Evolutionary conservation across 148 eudicot genomes (phyloP).

Genomic region (Pharnaceum exiguum): DNA sequence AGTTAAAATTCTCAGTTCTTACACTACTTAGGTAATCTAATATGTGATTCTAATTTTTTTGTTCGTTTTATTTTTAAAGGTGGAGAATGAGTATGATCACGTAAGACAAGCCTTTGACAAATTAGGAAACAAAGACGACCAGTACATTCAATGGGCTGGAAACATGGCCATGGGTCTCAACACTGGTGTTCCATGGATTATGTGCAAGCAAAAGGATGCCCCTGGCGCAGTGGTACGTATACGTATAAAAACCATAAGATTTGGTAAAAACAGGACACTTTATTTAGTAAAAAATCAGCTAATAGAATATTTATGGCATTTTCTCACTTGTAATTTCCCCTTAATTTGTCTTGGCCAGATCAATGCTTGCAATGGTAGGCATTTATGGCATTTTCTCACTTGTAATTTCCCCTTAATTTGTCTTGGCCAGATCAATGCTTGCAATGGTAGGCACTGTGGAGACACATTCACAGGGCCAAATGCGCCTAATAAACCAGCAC

Average conservation of each 20-base stretch:
- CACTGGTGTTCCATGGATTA: conserved; percentile 79
- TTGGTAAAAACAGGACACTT: no score
- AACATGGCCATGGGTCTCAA: conserved; percentile 47
- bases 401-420: background rate
- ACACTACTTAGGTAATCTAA: background rate
- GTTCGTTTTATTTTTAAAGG: conserved; percentile 14
- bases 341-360: background rate
- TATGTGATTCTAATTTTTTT: background rate
- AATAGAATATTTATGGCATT: no score
- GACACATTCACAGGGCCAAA: conserved; percentile 82
- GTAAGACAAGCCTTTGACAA: conserved; percentile 50
- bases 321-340: background rate
- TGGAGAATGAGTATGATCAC: conserved; percentile 81
- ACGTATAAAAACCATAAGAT: no score
- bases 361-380: background rate
- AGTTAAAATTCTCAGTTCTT: no score
- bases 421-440: conserved; percentile 59
- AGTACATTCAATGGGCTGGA: conserved; percentile 76
- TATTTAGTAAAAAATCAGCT: no score
- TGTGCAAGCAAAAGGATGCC: conserved; percentile 89
- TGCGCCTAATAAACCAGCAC: conserved; percentile 60
- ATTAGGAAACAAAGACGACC: conserved; percentile 35
- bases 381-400: background rate
- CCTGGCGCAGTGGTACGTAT: conserved; percentile 58
- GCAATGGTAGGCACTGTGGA: conserved; percentile 94